Evolutionary conservation across 2,329 filamentous ascomycete species (phyloP).

Genomic region (Curvularia spicifera): DNA sequence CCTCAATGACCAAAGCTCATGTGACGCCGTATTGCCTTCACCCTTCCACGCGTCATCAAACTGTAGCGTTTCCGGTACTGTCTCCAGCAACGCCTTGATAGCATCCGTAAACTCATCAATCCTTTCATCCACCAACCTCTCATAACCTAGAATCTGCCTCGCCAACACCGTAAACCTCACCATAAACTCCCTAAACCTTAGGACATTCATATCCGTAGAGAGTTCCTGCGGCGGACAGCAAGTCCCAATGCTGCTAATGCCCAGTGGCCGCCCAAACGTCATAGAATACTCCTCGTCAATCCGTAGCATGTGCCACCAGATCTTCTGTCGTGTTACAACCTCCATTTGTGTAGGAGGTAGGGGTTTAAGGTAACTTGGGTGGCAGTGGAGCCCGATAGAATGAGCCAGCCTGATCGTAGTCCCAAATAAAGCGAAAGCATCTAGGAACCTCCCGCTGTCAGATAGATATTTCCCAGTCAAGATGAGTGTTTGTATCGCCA

Average conservation of each 20-base stretch:
- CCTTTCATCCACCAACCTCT: slow-evolving; percentile 51
- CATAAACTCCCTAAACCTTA: slow-evolving; percentile 56
- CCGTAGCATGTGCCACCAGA: slow-evolving; percentile 62
- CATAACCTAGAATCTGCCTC: slow-evolving; percentile 55
- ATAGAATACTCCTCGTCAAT: slow-evolving; percentile 60
- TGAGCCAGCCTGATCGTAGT: slow-evolving; percentile 58
- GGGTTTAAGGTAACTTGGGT: slow-evolving; percentile 56
- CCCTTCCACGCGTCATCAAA: slow-evolving; percentile 56
- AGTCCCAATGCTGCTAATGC: slow-evolving; percentile 58
- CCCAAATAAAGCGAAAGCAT: slow-evolving; percentile 59
- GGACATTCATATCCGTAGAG: slow-evolving; percentile 52
- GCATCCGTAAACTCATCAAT: slow-evolving; percentile 58
- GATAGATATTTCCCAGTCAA: slow-evolving; percentile 59
- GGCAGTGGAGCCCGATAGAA: slow-evolving; percentile 58
- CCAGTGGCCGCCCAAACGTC: slow-evolving; percentile 56
- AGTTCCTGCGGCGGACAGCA: slow-evolving; percentile 56
- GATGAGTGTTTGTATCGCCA: slow-evolving; percentile 55
- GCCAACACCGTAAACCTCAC: slow-evolving; percentile 57
- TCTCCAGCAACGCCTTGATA: slow-evolving; percentile 53
- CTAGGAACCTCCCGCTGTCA: slow-evolving; percentile 58
- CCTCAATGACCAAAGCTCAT: slow-evolving; percentile 53
- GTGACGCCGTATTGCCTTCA: slow-evolving; percentile 48
- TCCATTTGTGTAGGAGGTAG: slow-evolving; percentile 51
- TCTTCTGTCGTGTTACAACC: slow-evolving; percentile 51
- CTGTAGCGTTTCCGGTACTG: slow-evolving; percentile 55